A percentile compares a stretch with the other conserved stretches of the same genome.
Conservation (phyloP, 1,284 basidiomycete species). For the Paramarasmius palmivorus region DNA sequence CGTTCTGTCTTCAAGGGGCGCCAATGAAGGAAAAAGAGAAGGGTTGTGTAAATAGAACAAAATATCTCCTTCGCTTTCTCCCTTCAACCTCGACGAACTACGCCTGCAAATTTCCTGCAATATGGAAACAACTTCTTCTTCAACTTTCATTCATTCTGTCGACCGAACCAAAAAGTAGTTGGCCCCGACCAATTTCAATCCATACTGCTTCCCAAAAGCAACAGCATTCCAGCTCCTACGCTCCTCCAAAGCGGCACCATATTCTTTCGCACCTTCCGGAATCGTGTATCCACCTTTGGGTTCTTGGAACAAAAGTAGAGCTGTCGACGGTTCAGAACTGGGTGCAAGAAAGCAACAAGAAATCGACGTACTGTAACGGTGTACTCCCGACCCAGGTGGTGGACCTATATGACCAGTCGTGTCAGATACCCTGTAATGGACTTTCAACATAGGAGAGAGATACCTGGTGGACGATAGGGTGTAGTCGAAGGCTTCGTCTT, state of each 20-base stretch:
- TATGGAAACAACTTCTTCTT: not conserved
- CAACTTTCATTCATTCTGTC: slow-evolving; percentile 13
- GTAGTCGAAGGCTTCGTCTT: slow-evolving; percentile 50
- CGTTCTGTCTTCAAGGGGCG: too few relatives aligned
- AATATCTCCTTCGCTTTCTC: too few relatives aligned
- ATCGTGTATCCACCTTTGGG: slow-evolving; percentile 43
- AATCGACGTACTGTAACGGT: slow-evolving; percentile 53
- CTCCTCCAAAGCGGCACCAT: slow-evolving; percentile 43
- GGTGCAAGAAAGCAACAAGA: not conserved
- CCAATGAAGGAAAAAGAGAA: too few relatives aligned
- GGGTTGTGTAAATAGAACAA: too few relatives aligned
- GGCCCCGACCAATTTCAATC: slow-evolving; percentile 58
- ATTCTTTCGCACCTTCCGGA: slow-evolving; percentile 47
- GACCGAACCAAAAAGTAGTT: slow-evolving; percentile 49
- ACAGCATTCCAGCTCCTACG: slow-evolving; percentile 56
- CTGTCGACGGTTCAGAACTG: slow-evolving; percentile 28
- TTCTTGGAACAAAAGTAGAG: slow-evolving; percentile 64
- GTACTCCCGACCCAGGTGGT: slow-evolving; percentile 52
- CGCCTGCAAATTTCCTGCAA: too few relatives aligned
- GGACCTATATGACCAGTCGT: too few relatives aligned
- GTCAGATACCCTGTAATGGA: too few relatives aligned
- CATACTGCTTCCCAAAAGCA: slow-evolving; percentile 51
- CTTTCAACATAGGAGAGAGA: too few relatives aligned
- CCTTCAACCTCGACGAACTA: too few relatives aligned
- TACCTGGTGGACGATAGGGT: slow-evolving; percentile 59